phyloP scores from a whole-genome alignment of 495 filamentous ascomycete genomes.

The Niebla homalea region DNA sequence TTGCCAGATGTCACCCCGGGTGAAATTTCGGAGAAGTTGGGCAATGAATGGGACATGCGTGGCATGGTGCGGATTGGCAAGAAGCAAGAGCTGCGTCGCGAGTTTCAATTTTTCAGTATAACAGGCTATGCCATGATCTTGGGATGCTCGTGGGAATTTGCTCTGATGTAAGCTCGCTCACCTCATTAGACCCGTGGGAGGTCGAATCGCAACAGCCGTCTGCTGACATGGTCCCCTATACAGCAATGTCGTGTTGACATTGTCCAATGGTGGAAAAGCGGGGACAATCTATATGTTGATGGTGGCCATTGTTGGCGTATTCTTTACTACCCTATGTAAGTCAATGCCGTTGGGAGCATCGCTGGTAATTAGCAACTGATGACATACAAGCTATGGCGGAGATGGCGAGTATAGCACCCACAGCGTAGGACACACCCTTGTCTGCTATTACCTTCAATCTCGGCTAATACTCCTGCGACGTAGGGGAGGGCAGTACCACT shows the following conservation, averaged over 20 bases:
- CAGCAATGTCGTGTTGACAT: conserved; percentile 14
- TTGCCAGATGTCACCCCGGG: conserved; percentile 9
- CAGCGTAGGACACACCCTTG: conserved; percentile 8
- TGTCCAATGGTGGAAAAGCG: conserved; percentile 14
- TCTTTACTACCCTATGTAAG: conserved; percentile 12
- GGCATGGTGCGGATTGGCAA: conserved; percentile 12
- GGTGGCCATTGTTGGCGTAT: conserved; percentile 10
- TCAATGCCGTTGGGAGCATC: not conserved
- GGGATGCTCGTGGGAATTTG: conserved; percentile 15
- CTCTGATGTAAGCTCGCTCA: conserved; percentile 9
- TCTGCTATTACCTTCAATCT: not conserved
- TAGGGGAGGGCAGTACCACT: conserved; percentile 14
- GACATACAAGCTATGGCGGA: conserved; percentile 12
- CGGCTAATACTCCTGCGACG: conserved; percentile 2
- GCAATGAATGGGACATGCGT: conserved; percentile 11
- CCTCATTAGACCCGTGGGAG: not conserved
- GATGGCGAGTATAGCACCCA: conserved; percentile 15
- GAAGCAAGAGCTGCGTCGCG: conserved; percentile 16
- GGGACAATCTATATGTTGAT: conserved; percentile 14
- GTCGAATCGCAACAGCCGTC: not conserved
- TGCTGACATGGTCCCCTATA: conserved; percentile 7
- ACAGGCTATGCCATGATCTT: conserved; percentile 16
- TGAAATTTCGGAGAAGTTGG: conserved; percentile 9
- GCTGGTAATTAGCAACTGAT: conserved; percentile 3
- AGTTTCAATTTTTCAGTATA: conserved; percentile 15